Evolutionary conservation across 306 rosid species (phyloP).

Genomic region (Begonia masoniana): DNA sequence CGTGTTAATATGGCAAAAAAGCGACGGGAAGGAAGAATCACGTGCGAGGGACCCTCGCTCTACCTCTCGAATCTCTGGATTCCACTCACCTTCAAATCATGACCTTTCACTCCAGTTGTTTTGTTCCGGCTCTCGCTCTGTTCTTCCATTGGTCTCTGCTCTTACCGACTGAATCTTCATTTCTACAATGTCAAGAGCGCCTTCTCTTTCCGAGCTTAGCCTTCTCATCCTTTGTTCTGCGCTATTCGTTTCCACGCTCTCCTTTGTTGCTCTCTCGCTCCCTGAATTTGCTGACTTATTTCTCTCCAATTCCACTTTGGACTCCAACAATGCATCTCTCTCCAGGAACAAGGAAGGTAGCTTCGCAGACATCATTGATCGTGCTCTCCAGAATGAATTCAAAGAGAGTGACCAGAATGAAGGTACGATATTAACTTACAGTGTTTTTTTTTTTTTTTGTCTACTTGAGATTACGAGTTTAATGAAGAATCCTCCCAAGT

Average conservation of each 20-base stretch:
- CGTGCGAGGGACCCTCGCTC: too few relatives aligned
- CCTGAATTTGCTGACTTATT: conserved; percentile 39
- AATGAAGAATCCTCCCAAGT: too few relatives aligned
- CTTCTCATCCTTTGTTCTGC: conserved; percentile 23
- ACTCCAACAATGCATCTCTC: conserved; percentile 42
- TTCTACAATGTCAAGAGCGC: neutral
- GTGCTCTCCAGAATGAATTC: conserved; percentile 90
- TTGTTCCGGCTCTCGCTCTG: too few relatives aligned
- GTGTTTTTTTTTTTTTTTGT: too few relatives aligned
- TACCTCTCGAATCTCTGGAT: too few relatives aligned
- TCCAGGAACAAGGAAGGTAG: conserved; percentile 62
- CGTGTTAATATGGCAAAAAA: too few relatives aligned
- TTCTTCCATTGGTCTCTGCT: neutral
- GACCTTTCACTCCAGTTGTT: too few relatives aligned
- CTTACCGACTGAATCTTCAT: conserved; percentile 6
- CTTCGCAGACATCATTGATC: conserved; percentile 91
- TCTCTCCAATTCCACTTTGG: conserved; percentile 33
- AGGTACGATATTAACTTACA: conserved; percentile 31
- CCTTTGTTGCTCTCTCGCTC: conserved; percentile 5
- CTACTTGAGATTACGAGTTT: too few relatives aligned
- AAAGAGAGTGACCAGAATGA: conserved; percentile 78
- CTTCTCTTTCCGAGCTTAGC: conserved; percentile 5
- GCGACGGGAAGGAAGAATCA: too few relatives aligned
- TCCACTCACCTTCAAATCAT: too few relatives aligned
- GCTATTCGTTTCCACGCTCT: conserved; percentile 21